Conservation (phyloP, 2,329 filamentous ascomycete species). For the Aureobasidium sp. region DNA sequence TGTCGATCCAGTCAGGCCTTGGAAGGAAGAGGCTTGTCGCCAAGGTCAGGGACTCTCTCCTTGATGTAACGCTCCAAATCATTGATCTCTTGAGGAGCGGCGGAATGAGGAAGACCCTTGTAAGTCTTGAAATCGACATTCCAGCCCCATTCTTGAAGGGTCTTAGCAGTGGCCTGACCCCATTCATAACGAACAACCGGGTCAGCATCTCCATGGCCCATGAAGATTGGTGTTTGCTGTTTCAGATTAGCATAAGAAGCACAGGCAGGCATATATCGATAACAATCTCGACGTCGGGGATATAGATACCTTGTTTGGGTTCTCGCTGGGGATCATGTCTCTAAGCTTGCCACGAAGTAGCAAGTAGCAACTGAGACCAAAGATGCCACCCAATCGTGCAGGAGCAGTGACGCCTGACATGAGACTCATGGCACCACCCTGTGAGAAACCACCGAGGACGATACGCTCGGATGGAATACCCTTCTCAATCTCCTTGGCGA, state of each 20-base stretch:
- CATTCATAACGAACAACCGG: conserved; percentile 62
- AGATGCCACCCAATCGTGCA: conserved; percentile 76
- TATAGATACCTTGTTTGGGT: conserved; percentile 28
- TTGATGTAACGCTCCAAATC: conserved; percentile 64
- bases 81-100: conserved; percentile 70
- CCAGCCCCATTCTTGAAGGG: conserved; percentile 63
- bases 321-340: conserved; percentile 47
- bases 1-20: conserved; percentile 13
- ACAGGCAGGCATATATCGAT: not conserved
- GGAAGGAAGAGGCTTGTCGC: conserved; percentile 25
- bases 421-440: conserved; percentile 83
- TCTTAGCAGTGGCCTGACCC: conserved; percentile 60
- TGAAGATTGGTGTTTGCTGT: conserved; percentile 71
- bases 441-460: conserved; percentile 75
- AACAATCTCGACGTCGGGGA: not conserved
- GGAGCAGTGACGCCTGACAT: conserved; percentile 69
- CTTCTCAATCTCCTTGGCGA: conserved; percentile 70
- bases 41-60: conserved; percentile 44
- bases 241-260: not conserved
- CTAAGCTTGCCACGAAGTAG: conserved; percentile 60
- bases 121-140: conserved; percentile 72
- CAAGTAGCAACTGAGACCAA: conserved; percentile 78
- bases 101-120: conserved; percentile 68
- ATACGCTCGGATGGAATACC: conserved; percentile 80
- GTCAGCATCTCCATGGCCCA: conserved; percentile 81